These are phyloP conservation scores for Populus hybrid DNA, from an alignment of 441 rosid genomes.

Conservation along the genomic window DNA sequence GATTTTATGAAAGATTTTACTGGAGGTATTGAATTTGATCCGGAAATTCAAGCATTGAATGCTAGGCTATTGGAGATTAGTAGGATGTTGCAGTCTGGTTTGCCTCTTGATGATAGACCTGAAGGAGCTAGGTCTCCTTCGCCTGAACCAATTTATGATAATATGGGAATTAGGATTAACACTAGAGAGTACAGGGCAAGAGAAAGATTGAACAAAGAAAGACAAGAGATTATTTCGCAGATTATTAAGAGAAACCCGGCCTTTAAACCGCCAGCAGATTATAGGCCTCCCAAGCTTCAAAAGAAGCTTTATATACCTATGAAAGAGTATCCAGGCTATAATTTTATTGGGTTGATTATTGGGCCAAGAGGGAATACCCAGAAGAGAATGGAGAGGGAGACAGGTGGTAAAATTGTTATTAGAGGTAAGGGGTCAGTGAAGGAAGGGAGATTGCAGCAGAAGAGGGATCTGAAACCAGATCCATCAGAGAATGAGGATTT, in stretches of 20 bases:
- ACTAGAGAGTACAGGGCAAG: slow-evolving; percentile 84
- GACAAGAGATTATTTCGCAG: slow-evolving; percentile 87
- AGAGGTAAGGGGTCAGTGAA: slow-evolving; percentile 91
- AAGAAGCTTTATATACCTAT: slow-evolving; percentile 91
- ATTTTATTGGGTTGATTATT: slow-evolving; percentile 84
- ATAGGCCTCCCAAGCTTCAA: slow-evolving; percentile 88
- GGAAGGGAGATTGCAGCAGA: slow-evolving; percentile 91
- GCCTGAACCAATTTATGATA: slow-evolving; percentile 90
- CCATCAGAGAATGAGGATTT: slow-evolving; percentile 91
- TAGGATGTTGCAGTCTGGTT: slow-evolving; percentile 70
- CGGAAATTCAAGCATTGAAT: slow-evolving; percentile 82
- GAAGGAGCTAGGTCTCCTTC: slow-evolving; percentile 96
- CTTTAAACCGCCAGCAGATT: slow-evolving; percentile 94
- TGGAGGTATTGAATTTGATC: slow-evolving; percentile 91
- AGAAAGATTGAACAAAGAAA: slow-evolving; percentile 77
- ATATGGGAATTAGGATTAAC: slow-evolving; percentile 82
- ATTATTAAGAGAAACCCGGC: slow-evolving; percentile 88
- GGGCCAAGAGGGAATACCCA: slow-evolving; percentile 96
- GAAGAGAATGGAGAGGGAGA: slow-evolving; percentile 96
- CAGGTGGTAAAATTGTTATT: slow-evolving; percentile 92
- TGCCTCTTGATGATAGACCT: slow-evolving; percentile 78
- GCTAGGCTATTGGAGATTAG: slow-evolving; percentile 79
- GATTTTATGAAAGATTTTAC: slow-evolving; percentile 90
- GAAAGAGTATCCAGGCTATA: slow-evolving; percentile 90
- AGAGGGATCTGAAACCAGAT: slow-evolving; percentile 87